phyloP scores from a whole-genome alignment of 352 stramenopile genomes.

The Phytopythium oedochilum region DNA sequence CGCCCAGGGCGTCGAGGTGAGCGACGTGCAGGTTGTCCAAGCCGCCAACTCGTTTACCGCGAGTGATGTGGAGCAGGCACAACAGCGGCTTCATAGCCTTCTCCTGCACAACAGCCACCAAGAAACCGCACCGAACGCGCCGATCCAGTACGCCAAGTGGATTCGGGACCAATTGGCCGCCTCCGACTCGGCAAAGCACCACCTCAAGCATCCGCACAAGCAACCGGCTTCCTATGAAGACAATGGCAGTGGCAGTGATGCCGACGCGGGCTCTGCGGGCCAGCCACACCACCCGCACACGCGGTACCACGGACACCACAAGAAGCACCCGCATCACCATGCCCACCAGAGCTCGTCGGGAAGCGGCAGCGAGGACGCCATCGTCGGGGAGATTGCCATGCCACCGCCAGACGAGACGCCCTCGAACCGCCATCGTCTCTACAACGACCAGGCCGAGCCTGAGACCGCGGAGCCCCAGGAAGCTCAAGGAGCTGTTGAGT shows the following conservation, averaged over 20 bases:
- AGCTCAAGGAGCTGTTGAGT: too few species aligned
- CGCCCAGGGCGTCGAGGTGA: neutral
- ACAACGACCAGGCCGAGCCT: too few species aligned
- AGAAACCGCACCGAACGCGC: neutral
- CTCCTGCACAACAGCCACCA: neutral
- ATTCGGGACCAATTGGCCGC: neutral
- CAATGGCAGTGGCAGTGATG: neutral
- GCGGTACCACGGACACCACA: neutral
- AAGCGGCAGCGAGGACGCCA: neutral
- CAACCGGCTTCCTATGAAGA: neutral
- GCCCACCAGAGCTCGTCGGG: neutral
- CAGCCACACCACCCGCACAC: neutral
- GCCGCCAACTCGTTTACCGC: neutral
- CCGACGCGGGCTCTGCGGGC: neutral
- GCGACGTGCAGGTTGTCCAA: neutral
- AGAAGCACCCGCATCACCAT: neutral
- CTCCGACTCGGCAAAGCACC: neutral
- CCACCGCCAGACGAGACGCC: neutral
- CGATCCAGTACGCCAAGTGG: neutral
- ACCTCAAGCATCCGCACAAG: neutral
- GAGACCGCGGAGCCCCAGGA: too few species aligned
- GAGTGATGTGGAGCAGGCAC: neutral
- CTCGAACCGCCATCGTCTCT: neutral
- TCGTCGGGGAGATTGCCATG: neutral
- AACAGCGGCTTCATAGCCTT: too few species aligned